phyloP scores from a whole-genome alignment of 352 stramenopile genomes.

The Pythium volutum region DNA sequence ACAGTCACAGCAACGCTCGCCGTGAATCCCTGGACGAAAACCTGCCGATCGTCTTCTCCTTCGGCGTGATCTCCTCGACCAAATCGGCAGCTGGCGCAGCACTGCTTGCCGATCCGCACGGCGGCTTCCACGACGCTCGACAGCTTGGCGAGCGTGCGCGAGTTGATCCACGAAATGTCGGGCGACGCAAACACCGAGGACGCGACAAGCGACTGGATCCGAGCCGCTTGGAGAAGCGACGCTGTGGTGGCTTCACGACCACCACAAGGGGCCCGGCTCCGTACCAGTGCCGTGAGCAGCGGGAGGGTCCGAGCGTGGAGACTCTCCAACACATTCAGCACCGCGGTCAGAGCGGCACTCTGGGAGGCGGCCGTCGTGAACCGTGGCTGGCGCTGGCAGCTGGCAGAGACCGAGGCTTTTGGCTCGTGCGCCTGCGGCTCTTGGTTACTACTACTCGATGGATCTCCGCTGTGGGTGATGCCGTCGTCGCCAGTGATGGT shows the following conservation, averaged over 20 bases:
- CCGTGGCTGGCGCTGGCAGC: neutral
- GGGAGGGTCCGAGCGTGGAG: neutral
- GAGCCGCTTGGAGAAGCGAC: neutral
- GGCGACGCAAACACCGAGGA: constrained; percentile 14
- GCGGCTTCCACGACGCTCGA: constrained; percentile 12
- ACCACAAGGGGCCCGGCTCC: neutral
- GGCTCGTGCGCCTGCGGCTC: too few species aligned
- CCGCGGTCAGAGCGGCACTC: constrained; percentile 5
- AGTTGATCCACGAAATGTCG: constrained; percentile 22
- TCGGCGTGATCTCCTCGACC: neutral
- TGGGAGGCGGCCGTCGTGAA: constrained; percentile 13
- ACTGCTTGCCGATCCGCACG: constrained; percentile 10
- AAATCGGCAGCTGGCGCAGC: neutral
- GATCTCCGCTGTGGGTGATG: neutral
- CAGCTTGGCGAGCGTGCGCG: constrained; percentile 17
- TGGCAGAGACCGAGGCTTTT: neutral
- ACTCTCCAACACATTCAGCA: constrained; percentile 6
- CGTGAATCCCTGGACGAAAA: constrained; percentile 14
- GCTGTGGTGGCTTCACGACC: neutral
- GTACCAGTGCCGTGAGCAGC: neutral
- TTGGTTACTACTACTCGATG: too few species aligned
- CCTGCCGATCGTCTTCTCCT: neutral
- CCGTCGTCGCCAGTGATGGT: neutral
- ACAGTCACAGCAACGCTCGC: constrained; percentile 15
- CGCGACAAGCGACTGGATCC: constrained; percentile 18